These are phyloP conservation scores for Akanthomyces lecanii DNA, from an alignment of 2,329 filamentous ascomycete species.

Conservation along the genomic window DNA sequence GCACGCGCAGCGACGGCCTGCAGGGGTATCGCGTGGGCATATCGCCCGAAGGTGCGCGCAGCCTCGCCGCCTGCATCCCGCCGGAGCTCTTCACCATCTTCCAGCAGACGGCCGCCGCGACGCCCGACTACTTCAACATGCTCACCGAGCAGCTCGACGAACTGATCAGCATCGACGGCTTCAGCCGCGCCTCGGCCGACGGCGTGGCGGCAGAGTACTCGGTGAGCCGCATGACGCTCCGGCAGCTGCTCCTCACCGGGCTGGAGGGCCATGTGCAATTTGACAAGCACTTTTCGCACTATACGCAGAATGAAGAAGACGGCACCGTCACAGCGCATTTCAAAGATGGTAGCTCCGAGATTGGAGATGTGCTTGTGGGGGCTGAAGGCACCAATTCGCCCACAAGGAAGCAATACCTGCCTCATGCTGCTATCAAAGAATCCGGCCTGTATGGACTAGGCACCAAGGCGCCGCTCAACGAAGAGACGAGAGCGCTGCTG, in stretches of 20 bases:
- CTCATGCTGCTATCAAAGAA: conserved; percentile 15
- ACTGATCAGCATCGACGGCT: conserved; percentile 15
- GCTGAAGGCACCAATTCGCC: conserved; percentile 21
- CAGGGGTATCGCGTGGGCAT: conserved; percentile 23
- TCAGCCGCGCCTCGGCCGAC: conserved; percentile 16
- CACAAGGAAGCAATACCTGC: conserved; percentile 19
- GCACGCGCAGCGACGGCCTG: conserved; percentile 19
- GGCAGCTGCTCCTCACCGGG: conserved; percentile 20
- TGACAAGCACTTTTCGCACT: conserved; percentile 18
- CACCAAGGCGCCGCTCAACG: conserved; percentile 18
- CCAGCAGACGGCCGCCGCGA: conserved; percentile 16
- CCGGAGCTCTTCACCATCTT: conserved; percentile 19
- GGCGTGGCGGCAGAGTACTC: conserved; percentile 19
- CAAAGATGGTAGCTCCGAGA: conserved; percentile 17
- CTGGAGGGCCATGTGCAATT: conserved; percentile 20
- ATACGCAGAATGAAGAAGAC: conserved; percentile 16
- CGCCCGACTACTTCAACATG: conserved; percentile 19
- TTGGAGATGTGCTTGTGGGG: conserved; percentile 19
- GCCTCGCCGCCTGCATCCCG: conserved; percentile 18
- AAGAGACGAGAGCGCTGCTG: conserved; percentile 14
- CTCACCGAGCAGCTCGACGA: conserved; percentile 17
- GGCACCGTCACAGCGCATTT: conserved; percentile 19
- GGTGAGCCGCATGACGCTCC: conserved; percentile 21
- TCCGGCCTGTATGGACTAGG: conserved; percentile 19
- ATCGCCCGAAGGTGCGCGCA: conserved; percentile 21